Conservation (phyloP, 2,329 filamentous ascomycete species). For the Ceratocystis lukuohia region DNA sequence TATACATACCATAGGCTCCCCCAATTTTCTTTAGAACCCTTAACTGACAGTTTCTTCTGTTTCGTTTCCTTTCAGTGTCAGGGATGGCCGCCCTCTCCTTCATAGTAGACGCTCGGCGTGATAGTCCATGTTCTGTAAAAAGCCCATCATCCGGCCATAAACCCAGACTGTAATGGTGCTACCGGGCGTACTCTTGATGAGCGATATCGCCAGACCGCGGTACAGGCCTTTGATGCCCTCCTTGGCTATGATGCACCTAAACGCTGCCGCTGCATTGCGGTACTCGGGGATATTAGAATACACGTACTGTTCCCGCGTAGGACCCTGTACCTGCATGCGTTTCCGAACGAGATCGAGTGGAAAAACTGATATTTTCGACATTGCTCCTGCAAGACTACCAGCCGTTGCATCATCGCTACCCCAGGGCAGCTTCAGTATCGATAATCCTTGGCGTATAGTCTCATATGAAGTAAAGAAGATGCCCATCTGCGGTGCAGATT, state of each 20-base stretch:
- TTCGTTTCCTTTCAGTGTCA: background rate
- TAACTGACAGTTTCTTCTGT: background rate
- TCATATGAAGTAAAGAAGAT: conserved; percentile 91
- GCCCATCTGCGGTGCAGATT: conserved; percentile 95
- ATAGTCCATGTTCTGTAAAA: conserved; percentile 35
- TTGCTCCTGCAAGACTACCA: conserved; percentile 62
- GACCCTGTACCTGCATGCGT: conserved; percentile 87
- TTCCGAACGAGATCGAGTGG: conserved; percentile 88
- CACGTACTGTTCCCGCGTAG: conserved; percentile 63
- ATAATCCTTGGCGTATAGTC: conserved; percentile 48
- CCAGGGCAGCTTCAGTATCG: conserved; percentile 45
- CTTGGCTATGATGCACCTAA: conserved; percentile 51
- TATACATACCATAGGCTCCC: background rate
- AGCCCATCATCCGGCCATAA: conserved; percentile 61
- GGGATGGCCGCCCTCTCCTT: background rate
- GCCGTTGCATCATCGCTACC: conserved; percentile 74
- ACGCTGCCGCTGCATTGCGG: conserved; percentile 49
- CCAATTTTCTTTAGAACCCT: background rate
- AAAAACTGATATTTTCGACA: conserved; percentile 82
- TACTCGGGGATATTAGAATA: conserved; percentile 85
- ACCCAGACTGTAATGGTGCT: conserved; percentile 92
- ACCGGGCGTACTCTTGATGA: conserved; percentile 87
- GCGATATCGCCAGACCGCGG: conserved; percentile 71
- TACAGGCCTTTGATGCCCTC: conserved; percentile 78
- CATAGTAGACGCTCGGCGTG: conserved; percentile 21